Conservation (phyloP, 805 yeast genomes). For the Pichia pseudocactophila region DNA sequence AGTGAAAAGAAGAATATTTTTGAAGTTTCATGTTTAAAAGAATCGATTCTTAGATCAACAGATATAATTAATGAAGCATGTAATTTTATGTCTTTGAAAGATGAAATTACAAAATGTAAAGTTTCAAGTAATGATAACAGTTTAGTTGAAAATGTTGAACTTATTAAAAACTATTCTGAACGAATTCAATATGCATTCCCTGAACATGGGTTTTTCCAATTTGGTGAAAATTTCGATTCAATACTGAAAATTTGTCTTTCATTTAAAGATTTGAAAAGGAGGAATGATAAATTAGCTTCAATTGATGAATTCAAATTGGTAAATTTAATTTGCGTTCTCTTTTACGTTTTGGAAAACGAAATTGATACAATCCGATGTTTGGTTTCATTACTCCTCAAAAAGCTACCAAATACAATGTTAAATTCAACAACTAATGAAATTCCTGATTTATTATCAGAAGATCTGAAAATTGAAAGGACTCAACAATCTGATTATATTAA, state of each 20-base stretch:
- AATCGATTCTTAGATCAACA: conserved; percentile 15
- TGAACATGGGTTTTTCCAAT: conserved; percentile 22
- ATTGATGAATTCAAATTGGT: conserved; percentile 13
- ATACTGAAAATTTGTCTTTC: conserved; percentile 19
- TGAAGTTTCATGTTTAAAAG: conserved; percentile 5
- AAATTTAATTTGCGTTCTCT: conserved; percentile 22
- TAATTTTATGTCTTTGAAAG: conserved; percentile 18
- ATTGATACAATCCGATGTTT: conserved; percentile 19
- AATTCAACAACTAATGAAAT: conserved; percentile 1
- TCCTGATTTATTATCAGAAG: conserved; percentile 8
- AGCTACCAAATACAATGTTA: conserved; percentile 19
- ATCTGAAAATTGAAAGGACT: conserved; percentile 10
- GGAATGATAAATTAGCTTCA: conserved; percentile 7
- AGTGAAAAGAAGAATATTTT: conserved; percentile 23
- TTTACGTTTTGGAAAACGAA: conserved; percentile 19
- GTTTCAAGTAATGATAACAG: conserved; percentile 12
- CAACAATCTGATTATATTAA: conserved; percentile 22
- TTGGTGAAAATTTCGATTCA: conserved; percentile 24
- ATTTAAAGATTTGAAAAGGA: conserved; percentile 14
- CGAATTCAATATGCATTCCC: conserved; percentile 23
- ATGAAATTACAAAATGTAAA: conserved; percentile 12
- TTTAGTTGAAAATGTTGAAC: conserved; percentile 11
- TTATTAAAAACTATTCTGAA: conserved; percentile 19
- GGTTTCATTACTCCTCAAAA: conserved; percentile 20
- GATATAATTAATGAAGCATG: conserved; percentile 23